phyloP scores from a whole-genome alignment of 192 early-diverging fungal genomes.

The Backusella liffmaniae region DNA sequence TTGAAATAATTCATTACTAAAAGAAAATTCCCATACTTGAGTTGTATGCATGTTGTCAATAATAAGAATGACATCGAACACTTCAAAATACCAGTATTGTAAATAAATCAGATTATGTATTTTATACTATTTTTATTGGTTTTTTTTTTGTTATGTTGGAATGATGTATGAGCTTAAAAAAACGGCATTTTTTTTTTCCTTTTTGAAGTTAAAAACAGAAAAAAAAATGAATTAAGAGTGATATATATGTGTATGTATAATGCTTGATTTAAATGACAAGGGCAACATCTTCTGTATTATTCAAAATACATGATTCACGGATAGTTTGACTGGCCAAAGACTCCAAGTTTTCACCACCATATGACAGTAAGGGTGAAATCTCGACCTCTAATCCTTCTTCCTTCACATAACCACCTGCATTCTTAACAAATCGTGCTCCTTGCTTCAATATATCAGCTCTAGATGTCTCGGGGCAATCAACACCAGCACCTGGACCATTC shows the following conservation, averaged over 20 bases:
- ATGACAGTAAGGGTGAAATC: conserved; percentile 77
- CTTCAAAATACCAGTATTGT: too few relatives aligned
- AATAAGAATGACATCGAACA: too few relatives aligned
- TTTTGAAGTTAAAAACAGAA: not conserved
- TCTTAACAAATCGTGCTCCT: conserved; percentile 69
- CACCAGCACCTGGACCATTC: conserved; percentile 79
- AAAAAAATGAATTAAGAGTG: not conserved
- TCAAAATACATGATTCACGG: conserved; percentile 15
- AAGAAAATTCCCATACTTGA: too few relatives aligned
- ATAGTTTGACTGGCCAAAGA: conserved; percentile 56
- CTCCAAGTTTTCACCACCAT: conserved; percentile 87
- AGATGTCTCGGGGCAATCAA: conserved; percentile 86
- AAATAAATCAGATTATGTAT: not conserved
- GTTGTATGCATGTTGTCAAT: too few relatives aligned
- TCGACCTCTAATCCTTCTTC: conserved; percentile 35
- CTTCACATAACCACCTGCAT: conserved; percentile 70
- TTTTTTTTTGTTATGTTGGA: not conserved
- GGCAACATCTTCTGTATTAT: conserved; percentile 10
- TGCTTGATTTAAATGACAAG: not conserved
- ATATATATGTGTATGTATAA: not conserved
- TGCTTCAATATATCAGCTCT: conserved; percentile 76
- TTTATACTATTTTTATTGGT: not conserved
- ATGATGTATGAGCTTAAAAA: not conserved
- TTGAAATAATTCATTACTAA: too few relatives aligned
- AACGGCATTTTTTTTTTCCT: not conserved